These are phyloP conservation scores for Chrysanthemum makinoi DNA, from an alignment of 129 eudicot genomes.

Conservation along the genomic window DNA sequence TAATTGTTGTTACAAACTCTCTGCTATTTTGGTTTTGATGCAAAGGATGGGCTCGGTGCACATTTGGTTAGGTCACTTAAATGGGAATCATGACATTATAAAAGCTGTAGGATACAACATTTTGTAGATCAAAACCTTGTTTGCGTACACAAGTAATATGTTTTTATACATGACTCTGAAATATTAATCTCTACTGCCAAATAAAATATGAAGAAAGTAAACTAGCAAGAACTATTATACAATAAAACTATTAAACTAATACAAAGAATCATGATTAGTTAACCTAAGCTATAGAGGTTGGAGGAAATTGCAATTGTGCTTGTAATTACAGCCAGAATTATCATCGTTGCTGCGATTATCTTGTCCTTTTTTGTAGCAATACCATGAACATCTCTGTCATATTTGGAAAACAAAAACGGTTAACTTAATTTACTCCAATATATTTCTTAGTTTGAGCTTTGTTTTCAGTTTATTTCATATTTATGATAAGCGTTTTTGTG, in stretches of 20 bases:
- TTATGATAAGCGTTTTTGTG: no score
- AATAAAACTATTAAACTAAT: neutral
- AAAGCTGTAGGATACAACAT: no score
- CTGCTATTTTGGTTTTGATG: no score
- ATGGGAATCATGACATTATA: no score
- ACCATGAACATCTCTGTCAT: constrained; percentile 82
- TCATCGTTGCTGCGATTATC: constrained; percentile 63
- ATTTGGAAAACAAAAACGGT: neutral
- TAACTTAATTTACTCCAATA: neutral
- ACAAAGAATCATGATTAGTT: constrained; percentile 28
- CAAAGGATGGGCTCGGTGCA: no score
- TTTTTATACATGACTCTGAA: constrained; percentile 1
- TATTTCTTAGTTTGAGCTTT: neutral
- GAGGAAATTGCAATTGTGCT: constrained; percentile 81
- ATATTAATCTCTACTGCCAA: neutral
- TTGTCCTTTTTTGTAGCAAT: constrained; percentile 70
- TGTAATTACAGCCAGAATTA: constrained; percentile 59
- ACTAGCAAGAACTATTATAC: constrained; percentile 6
- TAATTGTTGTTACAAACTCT: no score
- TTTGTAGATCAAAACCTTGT: neutral
- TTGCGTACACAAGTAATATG: neutral
- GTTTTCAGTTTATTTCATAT: neutral
- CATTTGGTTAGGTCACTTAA: no score
- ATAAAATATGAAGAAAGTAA: constrained; percentile 3
- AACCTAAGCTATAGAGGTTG: constrained; percentile 56